Conservation (phyloP, 148 eudicot genomes). For the Silene uniflora region DNA sequence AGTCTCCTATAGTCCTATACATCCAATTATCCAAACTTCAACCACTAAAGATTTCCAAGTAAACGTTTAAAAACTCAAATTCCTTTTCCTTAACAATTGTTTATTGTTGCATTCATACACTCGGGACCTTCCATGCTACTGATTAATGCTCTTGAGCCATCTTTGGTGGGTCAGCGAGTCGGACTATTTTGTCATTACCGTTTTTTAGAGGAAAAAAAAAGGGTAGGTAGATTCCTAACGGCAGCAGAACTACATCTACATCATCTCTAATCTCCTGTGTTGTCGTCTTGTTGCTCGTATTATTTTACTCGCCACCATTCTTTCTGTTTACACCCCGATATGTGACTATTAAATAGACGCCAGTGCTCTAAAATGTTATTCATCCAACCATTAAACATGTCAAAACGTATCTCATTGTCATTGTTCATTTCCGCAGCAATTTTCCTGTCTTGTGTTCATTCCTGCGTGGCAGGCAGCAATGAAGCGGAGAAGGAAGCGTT, state of each 20-base stretch:
- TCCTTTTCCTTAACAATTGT: background rate
- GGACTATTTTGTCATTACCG: too few species aligned
- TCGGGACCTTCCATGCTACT: background rate
- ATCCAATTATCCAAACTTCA: too few species aligned
- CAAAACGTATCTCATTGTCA: background rate
- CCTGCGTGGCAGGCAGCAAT: background rate
- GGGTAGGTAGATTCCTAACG: too few species aligned
- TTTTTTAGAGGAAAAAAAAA: background rate
- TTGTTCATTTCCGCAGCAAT: background rate
- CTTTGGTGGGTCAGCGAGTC: background rate
- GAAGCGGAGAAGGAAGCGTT: constrained; percentile 8
- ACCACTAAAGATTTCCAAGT: too few species aligned
- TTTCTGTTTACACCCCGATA: background rate
- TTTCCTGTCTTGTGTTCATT: background rate
- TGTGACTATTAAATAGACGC: too few species aligned
- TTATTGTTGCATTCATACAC: background rate
- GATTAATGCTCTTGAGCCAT: background rate
- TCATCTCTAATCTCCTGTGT: background rate
- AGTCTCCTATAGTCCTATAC: background rate
- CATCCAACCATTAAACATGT: background rate
- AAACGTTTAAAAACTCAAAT: too few species aligned
- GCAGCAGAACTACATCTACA: too few species aligned
- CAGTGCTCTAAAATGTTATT: too few species aligned
- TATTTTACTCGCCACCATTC: background rate
- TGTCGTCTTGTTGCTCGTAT: background rate